Evolutionary conservation across 2,329 filamentous ascomycete species (phyloP), one percentile per base, ranked within the genome.

Genomic region (Hymenoscyphus occultus): DNA sequence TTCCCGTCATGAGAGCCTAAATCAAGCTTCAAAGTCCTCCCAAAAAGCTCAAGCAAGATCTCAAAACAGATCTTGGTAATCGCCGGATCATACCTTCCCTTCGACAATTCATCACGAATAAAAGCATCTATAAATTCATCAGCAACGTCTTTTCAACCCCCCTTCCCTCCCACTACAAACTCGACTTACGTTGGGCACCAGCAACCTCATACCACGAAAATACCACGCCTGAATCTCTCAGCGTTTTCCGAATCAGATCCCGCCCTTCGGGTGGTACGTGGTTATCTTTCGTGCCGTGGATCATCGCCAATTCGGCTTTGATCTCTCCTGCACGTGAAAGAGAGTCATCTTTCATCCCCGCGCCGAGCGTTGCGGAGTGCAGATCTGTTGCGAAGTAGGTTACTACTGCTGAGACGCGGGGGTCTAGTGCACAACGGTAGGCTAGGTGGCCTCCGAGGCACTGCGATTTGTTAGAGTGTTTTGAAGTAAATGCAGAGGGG

Each of bases 311-410:
- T 77, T 97, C 93, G 16, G 86, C 90, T 74, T 87, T 87, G 76
- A 96, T 90, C 70, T 90, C 86, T 6, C 78, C 76, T 16, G 91
- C 83, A 58, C 87, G 77, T 16, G 80, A 77, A 57, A 91, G 75
- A 69, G 69, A 72, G 72, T 90, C 84, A 74, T 91, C 88, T 28
- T 81, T 81, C 75, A 86, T 85, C 70, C 85, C 80, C 65, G 86
- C 84, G 31, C 92, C 94, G 0, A 98, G 84, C 9, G 89, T 92
- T 64, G 86, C 84, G 68, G 82, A 86, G 80, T 97, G 94, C 61
- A 97, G 88, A 79, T 97, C 94, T 6, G 93, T 97, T 9, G 92
- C 92, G 78, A 97, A 97, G 81, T 93, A 98, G 76, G 92, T 89
- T 39, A 96, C 90, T 45, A 88, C 87, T 39, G 92, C 91, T 48